Conservation (phyloP, 495 filamentous ascomycete species). For the Lichenothelia convexa region DNA sequence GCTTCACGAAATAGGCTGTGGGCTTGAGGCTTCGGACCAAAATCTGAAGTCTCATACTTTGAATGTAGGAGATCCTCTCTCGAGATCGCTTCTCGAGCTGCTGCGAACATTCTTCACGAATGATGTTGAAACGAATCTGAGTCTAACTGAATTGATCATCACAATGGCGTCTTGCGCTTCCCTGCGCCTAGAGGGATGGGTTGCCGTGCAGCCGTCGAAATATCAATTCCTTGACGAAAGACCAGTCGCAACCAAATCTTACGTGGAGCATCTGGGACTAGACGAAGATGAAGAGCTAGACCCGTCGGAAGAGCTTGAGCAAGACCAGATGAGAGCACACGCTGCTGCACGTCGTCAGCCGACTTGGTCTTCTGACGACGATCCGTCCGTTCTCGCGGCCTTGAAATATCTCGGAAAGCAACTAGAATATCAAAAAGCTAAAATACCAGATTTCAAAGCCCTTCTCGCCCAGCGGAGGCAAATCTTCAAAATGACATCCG, state of each 20-base stretch:
- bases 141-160: slow-evolving; percentile 63
- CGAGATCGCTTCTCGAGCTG: slow-evolving; percentile 49
- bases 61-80: slow-evolving; percentile 41
- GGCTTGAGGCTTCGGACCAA: too few relatives aligned
- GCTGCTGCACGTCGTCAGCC: slow-evolving; percentile 14
- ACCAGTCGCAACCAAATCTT: too few relatives aligned
- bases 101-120: slow-evolving; percentile 73
- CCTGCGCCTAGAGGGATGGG: slow-evolving; percentile 72
- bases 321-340: too few relatives aligned
- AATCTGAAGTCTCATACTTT: slow-evolving; percentile 9
- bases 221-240: slow-evolving; percentile 34
- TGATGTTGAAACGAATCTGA: slow-evolving; percentile 73
- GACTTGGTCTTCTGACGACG: slow-evolving; percentile 9
- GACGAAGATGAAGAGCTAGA: too few relatives aligned
- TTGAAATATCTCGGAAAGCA: slow-evolving; percentile 12
- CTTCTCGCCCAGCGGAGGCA: slow-evolving; percentile 17
- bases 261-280: too few relatives aligned
- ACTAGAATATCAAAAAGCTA: slow-evolving; percentile 12
- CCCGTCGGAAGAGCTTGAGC: too few relatives aligned
- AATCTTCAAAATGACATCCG: slow-evolving; percentile 16
- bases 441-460: slow-evolving; percentile 18
- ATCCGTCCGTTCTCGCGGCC: slow-evolving; percentile 15
- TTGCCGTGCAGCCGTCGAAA: slow-evolving; percentile 51
- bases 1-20: not conserved
- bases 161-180: slow-evolving; percentile 68